phyloP scores from a whole-genome alignment of 2,329 filamentous ascomycete species.

The Calonectria leucothoes region DNA sequence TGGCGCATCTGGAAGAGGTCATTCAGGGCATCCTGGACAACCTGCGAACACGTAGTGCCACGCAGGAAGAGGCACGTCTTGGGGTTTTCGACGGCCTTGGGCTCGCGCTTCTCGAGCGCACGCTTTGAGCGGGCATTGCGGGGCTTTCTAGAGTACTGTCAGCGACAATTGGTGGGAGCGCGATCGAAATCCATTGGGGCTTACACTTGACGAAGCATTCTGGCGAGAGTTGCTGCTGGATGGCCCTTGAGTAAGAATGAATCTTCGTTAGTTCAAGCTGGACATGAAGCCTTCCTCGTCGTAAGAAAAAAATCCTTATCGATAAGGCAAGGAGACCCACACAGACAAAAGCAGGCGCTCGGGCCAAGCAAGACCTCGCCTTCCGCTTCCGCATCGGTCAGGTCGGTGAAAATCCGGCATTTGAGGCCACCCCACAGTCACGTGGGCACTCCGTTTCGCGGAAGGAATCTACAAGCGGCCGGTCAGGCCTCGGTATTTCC shows the following conservation, averaged over 20 bases:
- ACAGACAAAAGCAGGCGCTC: not conserved
- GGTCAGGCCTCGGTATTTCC: conserved; percentile 44
- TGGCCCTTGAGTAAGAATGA: conserved; percentile 17
- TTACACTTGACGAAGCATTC: conserved; percentile 64
- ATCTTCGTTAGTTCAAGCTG: conserved; percentile 1
- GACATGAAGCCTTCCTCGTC: conserved; percentile 7
- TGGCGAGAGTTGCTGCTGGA: conserved; percentile 28
- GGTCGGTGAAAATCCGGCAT: conserved; percentile 22
- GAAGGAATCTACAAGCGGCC: conserved; percentile 22
- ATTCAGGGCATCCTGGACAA: conserved; percentile 84
- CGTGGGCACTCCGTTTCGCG: conserved; percentile 40
- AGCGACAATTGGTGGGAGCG: not conserved
- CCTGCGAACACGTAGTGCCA: conserved; percentile 85
- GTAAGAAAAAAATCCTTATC: conserved; percentile 47
- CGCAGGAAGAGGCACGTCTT: conserved; percentile 92
- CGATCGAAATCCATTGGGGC: conserved; percentile 21
- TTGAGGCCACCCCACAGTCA: conserved; percentile 46
- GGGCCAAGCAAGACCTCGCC: not conserved
- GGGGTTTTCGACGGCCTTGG: conserved; percentile 88
- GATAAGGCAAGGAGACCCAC: conserved; percentile 39
- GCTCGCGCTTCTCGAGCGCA: conserved; percentile 91
- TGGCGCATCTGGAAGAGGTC: conserved; percentile 89
- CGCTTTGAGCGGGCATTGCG: conserved; percentile 90
- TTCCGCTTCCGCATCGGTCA: not conserved
- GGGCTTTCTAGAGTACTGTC: conserved; percentile 60